These are phyloP conservation scores for Apiotrichum porosum DNA, from an alignment of 1,284 basidiomycete genomes.

Conservation along the genomic window DNA sequence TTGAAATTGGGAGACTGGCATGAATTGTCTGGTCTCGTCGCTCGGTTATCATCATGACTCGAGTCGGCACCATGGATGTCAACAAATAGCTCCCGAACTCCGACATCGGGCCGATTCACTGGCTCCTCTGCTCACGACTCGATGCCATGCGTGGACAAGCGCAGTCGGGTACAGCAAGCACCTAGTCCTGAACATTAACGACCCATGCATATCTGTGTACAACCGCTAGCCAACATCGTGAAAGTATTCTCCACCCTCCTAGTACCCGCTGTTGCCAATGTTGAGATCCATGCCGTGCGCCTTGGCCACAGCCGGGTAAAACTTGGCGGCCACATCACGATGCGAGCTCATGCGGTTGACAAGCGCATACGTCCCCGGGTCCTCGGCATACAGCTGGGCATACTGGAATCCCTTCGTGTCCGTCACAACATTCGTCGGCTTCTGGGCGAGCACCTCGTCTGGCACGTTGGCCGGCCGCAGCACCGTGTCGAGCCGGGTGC, in stretches of 20 bases:
- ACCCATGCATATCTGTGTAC: too few species aligned
- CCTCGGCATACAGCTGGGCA: slow-evolving; percentile 13
- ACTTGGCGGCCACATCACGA: slow-evolving; percentile 17
- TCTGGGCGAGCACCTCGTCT: slow-evolving; percentile 10
- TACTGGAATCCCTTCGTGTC: slow-evolving; percentile 20
- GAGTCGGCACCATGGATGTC: too few species aligned
- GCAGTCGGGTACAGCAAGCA: too few species aligned
- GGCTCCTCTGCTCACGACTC: too few species aligned
- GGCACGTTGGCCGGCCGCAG: slow-evolving; percentile 10
- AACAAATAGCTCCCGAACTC: too few species aligned
- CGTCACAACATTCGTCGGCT: slow-evolving; percentile 13
- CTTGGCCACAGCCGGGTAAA: slow-evolving; percentile 12
- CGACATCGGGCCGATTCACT: too few species aligned
- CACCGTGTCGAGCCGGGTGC: slow-evolving; percentile 12
- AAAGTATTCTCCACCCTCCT: neutral
- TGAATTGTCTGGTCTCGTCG: too few species aligned
- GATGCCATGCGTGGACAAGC: too few species aligned
- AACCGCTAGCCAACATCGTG: too few species aligned
- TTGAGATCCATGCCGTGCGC: slow-evolving; percentile 13
- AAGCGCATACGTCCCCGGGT: slow-evolving; percentile 13
- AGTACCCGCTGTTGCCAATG: slow-evolving; percentile 7
- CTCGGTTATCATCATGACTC: too few species aligned
- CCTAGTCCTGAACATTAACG: too few species aligned
- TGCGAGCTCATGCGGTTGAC: slow-evolving; percentile 16
- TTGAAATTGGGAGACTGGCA: too few species aligned